Evolutionary conservation across 495 filamentous ascomycete species (phyloP), one percentile per base, ranked within the genome.

Genomic region (Lasiosphaeria miniovina): DNA sequence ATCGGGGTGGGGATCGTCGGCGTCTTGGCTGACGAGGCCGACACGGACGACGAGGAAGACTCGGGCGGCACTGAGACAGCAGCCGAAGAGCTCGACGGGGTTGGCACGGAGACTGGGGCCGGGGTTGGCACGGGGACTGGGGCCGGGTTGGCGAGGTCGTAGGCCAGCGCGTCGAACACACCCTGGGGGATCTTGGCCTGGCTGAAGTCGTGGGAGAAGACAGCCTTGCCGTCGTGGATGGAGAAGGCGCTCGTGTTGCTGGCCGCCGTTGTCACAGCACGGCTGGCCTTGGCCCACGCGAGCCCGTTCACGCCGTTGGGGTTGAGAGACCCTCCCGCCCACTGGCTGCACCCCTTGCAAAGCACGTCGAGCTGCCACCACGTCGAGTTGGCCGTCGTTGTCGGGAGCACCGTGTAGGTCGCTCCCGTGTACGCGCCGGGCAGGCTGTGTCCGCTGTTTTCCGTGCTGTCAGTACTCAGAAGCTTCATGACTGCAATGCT

Each of bases 281-380:
- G 51, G 36, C 55, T 60, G 12, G 59, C 45, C 34, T 68, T 72
- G 56, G 68, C 70, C 61, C 64, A 72, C 12, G 64, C 70, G 11
- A 72, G 55, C 1, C 38, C 64, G 50, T 67, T 68, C 17, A 48
- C 53, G 31, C 70, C 68, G 48, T 69, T 69, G 14, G 72, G 69
- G 58, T 75, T 62, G 9, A 75, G 57, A 3, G 64, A 61, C 4
- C 64, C 61, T 36, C 59, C 63, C 32, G 53, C 50, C 73, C 73
- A 78, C 17, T 70, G 68, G 50, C 72, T 78, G 60, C 76, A 81
- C 1, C 76, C 75, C 46, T 63, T 65, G 64, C 78, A 81, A 10
- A 76, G 68, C 0, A 76, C 75, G 10, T 74, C 72, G 33, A 81
- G 66, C 24, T 79, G 77, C 76, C 77, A 82, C 62, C 81, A 78